phyloP scores from a whole-genome alignment of 305 asterid genomes.

The Caryopteris hybrid region DNA sequence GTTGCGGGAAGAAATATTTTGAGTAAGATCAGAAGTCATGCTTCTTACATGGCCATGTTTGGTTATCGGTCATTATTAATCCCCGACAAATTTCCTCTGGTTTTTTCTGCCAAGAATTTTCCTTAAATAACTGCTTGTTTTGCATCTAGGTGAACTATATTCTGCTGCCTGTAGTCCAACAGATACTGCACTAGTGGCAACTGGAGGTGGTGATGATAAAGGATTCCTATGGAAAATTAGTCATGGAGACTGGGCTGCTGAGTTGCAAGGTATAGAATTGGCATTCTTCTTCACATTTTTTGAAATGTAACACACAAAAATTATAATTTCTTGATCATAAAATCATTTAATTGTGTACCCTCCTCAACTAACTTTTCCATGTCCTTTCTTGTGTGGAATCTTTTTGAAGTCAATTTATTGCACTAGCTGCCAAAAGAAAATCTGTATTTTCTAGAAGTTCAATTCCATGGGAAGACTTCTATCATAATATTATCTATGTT shows the following conservation, averaged over 20 bases:
- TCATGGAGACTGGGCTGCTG: conserved; percentile 72
- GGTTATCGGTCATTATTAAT: not conserved
- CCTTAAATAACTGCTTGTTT: conserved; percentile 13
- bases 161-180: conserved; percentile 70
- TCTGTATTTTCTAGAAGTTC: not conserved
- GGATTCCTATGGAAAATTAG: conserved; percentile 77
- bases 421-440: not conserved
- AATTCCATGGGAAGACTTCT: not conserved
- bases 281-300: conserved; percentile 3
- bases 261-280: conserved; percentile 58
- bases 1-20: not conserved
- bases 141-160: conserved; percentile 68
- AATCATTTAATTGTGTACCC: not conserved
- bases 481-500: not conserved
- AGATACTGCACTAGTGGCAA: conserved; percentile 76
- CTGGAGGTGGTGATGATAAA: conserved; percentile 95
- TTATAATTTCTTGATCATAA: not conserved
- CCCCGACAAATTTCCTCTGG: not conserved
- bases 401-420: not conserved
- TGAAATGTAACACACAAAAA: not conserved
- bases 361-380: not conserved
- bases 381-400: not conserved
- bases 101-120: not conserved
- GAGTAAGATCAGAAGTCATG: not conserved
- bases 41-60: not conserved